Percentiles rank a stretch among this genome's conserved stretches.
Evolutionary conservation across 2,329 filamentous ascomycete species (phyloP).

Genomic region (Penicillium sp.): DNA sequence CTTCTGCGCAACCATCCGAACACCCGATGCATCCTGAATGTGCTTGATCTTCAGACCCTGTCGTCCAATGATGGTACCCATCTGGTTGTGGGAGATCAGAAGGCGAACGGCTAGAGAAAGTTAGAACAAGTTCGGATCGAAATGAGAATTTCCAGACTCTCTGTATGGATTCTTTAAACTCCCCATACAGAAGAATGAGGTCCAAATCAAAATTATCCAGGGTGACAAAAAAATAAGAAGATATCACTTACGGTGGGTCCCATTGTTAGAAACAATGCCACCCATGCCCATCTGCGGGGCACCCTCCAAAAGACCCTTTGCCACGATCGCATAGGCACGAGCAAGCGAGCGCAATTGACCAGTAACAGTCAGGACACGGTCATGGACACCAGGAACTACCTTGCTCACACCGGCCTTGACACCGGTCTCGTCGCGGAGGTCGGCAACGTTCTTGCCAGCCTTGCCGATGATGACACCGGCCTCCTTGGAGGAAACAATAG

Average conservation of each 20-base stretch:
- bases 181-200: not conserved
- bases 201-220: not conserved
- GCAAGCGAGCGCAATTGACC: conserved; percentile 84
- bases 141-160: not conserved
- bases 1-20: conserved; percentile 99
- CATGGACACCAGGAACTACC: conserved; percentile 94
- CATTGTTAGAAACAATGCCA: conserved; percentile 78
- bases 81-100: conserved; percentile 98
- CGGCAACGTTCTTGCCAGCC: conserved; percentile 95
- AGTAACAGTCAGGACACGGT: conserved; percentile 93
- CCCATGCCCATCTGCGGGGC: conserved; percentile 96
- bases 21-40: conserved; percentile 93
- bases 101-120: conserved; percentile 76
- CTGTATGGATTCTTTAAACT: not conserved
- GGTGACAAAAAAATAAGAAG: conserved; percentile 1
- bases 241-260: conserved; percentile 80
- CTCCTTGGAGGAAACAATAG: conserved; percentile 98
- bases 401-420: conserved; percentile 99
- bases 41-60: conserved; percentile 99
- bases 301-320: conserved; percentile 85
- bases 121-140: conserved; percentile 15
- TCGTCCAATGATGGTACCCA: conserved; percentile 98
- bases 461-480: conserved; percentile 99
- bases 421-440: conserved; percentile 93
- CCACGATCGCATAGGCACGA: conserved; percentile 89